Evolutionary conservation across 495 filamentous ascomycete genomes (phyloP), one percentile per base, ranked within the genome.

Genomic region (Trichoderma asperelloides): DNA sequence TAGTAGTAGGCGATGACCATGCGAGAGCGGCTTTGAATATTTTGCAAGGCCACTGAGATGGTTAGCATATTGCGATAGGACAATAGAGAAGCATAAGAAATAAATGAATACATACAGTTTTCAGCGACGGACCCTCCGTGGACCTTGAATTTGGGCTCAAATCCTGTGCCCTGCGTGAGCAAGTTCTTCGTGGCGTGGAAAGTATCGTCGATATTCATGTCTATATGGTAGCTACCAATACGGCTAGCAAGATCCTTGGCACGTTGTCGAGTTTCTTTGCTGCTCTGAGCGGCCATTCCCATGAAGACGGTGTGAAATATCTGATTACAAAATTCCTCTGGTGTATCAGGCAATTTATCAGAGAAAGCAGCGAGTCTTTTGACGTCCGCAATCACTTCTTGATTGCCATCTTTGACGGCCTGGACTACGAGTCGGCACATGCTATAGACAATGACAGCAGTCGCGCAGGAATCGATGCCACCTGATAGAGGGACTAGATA

Each of bases 1-100:
- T 91, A 91, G 11, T 87, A 73, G 73, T 96, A 96, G 1, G 90
- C 83, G 0, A 87, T 80, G 2, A 96, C 91, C 92, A 97, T 96
- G 65, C 93, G 79, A 11, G 83, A 74, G 2, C 92, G 80, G 2
- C 92, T 91, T 72, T 96, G 92, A 23, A 96, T 86, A 71, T 92
- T 93, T 71, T 94, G 94, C 23, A 94, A 75, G 5, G 88, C 89
- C 16, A 91, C 75, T 39, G 78, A 49, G 12, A 72, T 70, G 64
- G 71, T 69, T 28, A 47, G 41, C 40, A 9, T 5, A 27, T 0
- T 13, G 37, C 6, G 12, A 5, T 25, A 43, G 39, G 1, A 43
- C 12, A 43, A 30, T 43, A 65, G 25, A 13, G 3, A 9, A 18
- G 9, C 40, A 30, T 33, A 15, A 9, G 4, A 40, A 27, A 39